Percentiles rank a stretch among this genome's conserved stretches.
Conservation (phyloP, 345 rosid species). For the Acer saccharum region DNA sequence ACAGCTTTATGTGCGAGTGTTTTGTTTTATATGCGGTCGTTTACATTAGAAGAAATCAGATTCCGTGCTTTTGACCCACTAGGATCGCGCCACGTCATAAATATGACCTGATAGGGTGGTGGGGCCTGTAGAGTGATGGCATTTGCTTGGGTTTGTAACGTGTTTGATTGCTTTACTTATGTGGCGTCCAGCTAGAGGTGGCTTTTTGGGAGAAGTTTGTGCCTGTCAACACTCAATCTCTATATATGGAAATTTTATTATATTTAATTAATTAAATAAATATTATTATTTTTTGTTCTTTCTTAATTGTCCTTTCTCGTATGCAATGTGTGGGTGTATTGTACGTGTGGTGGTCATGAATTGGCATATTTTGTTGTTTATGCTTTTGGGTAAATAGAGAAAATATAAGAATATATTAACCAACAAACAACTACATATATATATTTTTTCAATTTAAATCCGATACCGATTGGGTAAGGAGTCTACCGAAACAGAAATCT, state of each 20-base stretch:
- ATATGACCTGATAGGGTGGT: neutral
- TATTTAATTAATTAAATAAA: neutral
- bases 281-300: too few species aligned
- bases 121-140: neutral
- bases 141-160: neutral
- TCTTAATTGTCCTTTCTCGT: neutral
- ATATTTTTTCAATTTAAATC: too few species aligned
- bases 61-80: neutral
- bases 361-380: too few species aligned
- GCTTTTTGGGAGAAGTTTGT: neutral
- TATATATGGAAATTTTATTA: neutral
- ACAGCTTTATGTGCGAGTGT: neutral
- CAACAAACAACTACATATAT: too few species aligned
- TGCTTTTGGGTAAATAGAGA: too few species aligned
- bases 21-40: neutral
- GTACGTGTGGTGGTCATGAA: too few species aligned
- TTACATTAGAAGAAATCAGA: neutral
- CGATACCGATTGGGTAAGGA: too few species aligned
- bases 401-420: too few species aligned
- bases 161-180: neutral
- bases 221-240: neutral
- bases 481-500: too few species aligned
- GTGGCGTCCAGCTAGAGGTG: neutral
- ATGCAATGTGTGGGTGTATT: too few species aligned
- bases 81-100: conserved; percentile 18